These are phyloP conservation scores for Ensete ventricosum DNA, from an alignment of 176 grass and related monocot genomes.

Conservation along the genomic window DNA sequence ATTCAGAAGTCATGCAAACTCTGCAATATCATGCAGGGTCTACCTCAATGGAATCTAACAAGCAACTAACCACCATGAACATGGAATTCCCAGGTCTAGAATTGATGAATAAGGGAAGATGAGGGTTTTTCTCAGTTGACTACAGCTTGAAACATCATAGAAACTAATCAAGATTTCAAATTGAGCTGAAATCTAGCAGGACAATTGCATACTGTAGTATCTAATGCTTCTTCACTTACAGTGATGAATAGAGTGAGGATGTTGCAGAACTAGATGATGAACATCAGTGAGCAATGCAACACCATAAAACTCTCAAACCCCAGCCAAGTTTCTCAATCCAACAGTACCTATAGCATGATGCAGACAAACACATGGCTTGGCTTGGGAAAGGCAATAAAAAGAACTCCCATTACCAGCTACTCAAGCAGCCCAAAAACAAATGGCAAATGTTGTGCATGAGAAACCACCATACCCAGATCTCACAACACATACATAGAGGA, in stretches of 20 bases:
- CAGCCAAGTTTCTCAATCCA: slow-evolving; percentile 14
- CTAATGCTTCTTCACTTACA: neutral
- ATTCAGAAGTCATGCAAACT: no score
- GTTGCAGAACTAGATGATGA: neutral
- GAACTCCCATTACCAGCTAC: neutral
- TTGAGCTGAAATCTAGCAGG: neutral
- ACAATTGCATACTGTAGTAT: neutral
- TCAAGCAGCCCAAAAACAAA: neutral
- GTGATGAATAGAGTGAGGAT: neutral
- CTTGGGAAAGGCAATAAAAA: neutral
- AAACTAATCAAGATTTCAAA: neutral
- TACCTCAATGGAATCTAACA: no score
- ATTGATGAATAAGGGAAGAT: no score
- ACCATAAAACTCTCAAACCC: neutral
- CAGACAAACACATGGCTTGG: neutral
- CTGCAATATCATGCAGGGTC: no score
- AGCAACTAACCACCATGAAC: no score
- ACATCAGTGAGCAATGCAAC: neutral
- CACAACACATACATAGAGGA: neutral
- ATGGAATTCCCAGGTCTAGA: no score
- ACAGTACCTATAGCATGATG: slow-evolving; percentile 2
- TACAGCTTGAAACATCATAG: neutral
- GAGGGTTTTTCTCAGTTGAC: no score
- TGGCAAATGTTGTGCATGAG: neutral
- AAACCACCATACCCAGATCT: neutral